Percentiles rank a stretch among this genome's conserved stretches.
phyloP scores from a whole-genome alignment of 495 filamentous ascomycete genomes.

The Aspergillus kassunensis region DNA sequence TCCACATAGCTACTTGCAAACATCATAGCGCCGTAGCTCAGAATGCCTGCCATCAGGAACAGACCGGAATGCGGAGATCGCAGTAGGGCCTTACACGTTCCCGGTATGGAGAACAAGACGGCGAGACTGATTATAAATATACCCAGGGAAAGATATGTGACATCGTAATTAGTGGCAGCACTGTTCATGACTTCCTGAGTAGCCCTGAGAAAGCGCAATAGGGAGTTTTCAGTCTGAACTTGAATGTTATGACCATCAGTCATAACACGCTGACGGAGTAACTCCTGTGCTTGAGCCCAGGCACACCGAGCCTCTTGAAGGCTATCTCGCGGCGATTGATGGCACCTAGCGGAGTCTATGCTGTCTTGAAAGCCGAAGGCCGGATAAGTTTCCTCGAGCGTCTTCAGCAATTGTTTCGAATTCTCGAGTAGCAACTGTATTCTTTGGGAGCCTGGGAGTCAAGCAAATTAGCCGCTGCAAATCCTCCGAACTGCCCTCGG shows the following conservation, averaged over 20 bases:
- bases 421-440: constrained; percentile 67
- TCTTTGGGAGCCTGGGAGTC: constrained; percentile 42
- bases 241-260: constrained; percentile 4
- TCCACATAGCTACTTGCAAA: constrained; percentile 97
- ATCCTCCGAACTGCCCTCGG: not conserved
- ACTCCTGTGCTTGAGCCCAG: constrained; percentile 46
- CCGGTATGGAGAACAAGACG: constrained; percentile 29
- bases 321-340: constrained; percentile 30
- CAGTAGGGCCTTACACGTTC: constrained; percentile 21
- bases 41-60: constrained; percentile 33
- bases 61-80: constrained; percentile 20
- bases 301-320: constrained; percentile 62
- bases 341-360: constrained; percentile 37
- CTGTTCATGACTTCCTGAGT: constrained; percentile 76
- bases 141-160: constrained; percentile 55
- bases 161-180: constrained; percentile 87
- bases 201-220: constrained; percentile 55
- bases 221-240: constrained; percentile 18
- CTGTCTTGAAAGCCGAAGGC: constrained; percentile 45
- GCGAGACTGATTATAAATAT: constrained; percentile 45
- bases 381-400: constrained; percentile 68
- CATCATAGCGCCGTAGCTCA: constrained; percentile 81
- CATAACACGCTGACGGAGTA: constrained; percentile 13
- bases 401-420: constrained; percentile 69
- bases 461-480: constrained; percentile 10